Conservation (phyloP, 768 basidiomycete species). For the Trametopsis cervina region DNA sequence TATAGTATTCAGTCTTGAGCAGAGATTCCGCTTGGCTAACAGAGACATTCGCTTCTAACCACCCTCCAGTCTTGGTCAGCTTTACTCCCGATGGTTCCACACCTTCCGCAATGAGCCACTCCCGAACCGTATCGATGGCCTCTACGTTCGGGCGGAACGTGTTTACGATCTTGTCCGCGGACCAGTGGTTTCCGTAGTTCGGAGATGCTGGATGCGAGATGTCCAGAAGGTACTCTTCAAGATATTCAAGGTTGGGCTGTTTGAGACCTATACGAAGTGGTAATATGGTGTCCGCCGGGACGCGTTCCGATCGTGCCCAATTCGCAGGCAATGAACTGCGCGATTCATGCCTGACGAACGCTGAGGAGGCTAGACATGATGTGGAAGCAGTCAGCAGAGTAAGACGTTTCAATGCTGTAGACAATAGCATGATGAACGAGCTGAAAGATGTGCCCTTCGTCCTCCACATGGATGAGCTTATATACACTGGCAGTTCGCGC, state of each 20-base stretch:
- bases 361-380: too few species aligned
- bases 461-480: too few species aligned
- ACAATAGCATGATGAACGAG: too few species aligned
- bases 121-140: slow-evolving; percentile 32
- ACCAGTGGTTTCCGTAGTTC: slow-evolving; percentile 45
- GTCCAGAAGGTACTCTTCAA: slow-evolving; percentile 39
- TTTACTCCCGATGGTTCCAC: slow-evolving; percentile 31
- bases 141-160: slow-evolving; percentile 39
- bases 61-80: slow-evolving; percentile 33
- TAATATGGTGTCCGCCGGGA: slow-evolving; percentile 28
- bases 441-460: too few species aligned
- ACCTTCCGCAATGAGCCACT: slow-evolving; percentile 40
- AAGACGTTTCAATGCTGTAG: too few species aligned
- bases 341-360: slow-evolving; percentile 20
- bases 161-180: slow-evolving; percentile 33
- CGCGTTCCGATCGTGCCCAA: slow-evolving; percentile 33
- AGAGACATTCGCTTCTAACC: slow-evolving; percentile 35
- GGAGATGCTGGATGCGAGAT: slow-evolving; percentile 47
- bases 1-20: slow-evolving; percentile 42
- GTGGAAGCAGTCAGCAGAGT: too few species aligned
- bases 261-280: slow-evolving; percentile 43
- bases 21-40: slow-evolving; percentile 37
- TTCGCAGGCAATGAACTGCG: slow-evolving; percentile 27
- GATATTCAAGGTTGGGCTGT: slow-evolving; percentile 37
- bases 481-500: too few species aligned